phyloP scores from a whole-genome alignment of 805 yeast species.

The Kazachstania psychrophila region DNA sequence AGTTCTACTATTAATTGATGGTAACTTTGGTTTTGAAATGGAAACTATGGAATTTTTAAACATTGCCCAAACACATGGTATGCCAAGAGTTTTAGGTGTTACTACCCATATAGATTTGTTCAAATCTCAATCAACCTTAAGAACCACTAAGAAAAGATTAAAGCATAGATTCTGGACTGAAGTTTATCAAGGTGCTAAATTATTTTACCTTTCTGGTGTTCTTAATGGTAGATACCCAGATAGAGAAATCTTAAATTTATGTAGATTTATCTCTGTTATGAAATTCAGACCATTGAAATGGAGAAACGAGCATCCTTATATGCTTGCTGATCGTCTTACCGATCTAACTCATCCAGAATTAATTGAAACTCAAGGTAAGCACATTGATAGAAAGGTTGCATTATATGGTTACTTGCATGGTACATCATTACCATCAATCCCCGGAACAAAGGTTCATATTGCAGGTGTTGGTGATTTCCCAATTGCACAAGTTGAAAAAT shows the following conservation, averaged over 20 bases:
- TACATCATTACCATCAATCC: constrained; percentile 58
- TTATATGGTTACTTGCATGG: constrained; percentile 94
- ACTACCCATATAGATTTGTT: constrained; percentile 93
- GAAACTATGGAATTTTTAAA: constrained; percentile 98
- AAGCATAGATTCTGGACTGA: constrained; percentile 98
- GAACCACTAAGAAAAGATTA: constrained; percentile 84
- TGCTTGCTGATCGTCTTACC: constrained; percentile 82
- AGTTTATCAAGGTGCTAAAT: constrained; percentile 95
- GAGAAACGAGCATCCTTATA: constrained; percentile 97
- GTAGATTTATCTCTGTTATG: constrained; percentile 92
- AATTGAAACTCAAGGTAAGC: constrained; percentile 61
- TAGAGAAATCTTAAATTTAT: constrained; percentile 82
- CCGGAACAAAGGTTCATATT: constrained; percentile 72
- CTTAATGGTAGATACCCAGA: constrained; percentile 97
- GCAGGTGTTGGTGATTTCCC: constrained; percentile 93
- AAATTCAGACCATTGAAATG: constrained; percentile 98
- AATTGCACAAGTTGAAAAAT: constrained; percentile 67
- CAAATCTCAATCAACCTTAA: constrained; percentile 77
- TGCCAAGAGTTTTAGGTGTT: constrained; percentile 93
- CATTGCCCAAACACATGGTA: constrained; percentile 95
- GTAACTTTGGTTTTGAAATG: constrained; percentile 98
- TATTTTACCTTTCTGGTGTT: constrained; percentile 90
- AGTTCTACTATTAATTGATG: constrained; percentile 82
- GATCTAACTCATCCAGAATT: constrained; percentile 89
- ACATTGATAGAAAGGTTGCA: constrained; percentile 82